Percentiles rank a stretch among this genome's conserved stretches.
Conservation (phyloP, 768 basidiomycete genomes). For the Lactifluus echinatus region DNA sequence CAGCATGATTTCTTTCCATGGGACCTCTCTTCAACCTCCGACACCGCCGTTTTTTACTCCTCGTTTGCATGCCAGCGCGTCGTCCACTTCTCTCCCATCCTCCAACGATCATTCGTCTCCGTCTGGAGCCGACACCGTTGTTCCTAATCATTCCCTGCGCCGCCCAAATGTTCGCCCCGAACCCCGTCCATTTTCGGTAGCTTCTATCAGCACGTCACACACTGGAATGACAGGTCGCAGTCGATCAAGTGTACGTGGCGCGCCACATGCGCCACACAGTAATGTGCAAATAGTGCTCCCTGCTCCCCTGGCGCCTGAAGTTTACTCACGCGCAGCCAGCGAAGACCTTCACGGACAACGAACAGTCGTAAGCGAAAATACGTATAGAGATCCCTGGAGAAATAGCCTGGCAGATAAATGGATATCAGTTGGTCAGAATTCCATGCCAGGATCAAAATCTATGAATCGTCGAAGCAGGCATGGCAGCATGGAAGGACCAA, state of each 20-base stretch:
- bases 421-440: conserved; percentile 11
- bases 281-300: conserved; percentile 63
- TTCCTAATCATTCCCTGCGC: not conserved
- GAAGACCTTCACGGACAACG: not conserved
- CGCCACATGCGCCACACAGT: conserved; percentile 53
- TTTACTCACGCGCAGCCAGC: conserved; percentile 14
- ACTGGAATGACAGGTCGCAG: conserved; percentile 19
- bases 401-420: conserved; percentile 15
- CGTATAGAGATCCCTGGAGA: conserved; percentile 2
- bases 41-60: not conserved
- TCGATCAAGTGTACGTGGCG: conserved; percentile 35
- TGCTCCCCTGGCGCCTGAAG: conserved; percentile 45
- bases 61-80: not conserved
- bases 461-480: not conserved
- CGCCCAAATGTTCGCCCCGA: not conserved
- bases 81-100: conserved; percentile 7
- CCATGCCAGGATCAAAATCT: not conserved
- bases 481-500: not conserved
- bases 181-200: conserved; percentile 1
- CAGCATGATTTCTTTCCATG: not conserved
- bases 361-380: not conserved
- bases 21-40: not conserved
- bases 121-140: not conserved
- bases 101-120: not conserved
- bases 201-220: not conserved